Conservation (phyloP, 1,284 basidiomycete species). For the Megacollybia platyphylla region DNA sequence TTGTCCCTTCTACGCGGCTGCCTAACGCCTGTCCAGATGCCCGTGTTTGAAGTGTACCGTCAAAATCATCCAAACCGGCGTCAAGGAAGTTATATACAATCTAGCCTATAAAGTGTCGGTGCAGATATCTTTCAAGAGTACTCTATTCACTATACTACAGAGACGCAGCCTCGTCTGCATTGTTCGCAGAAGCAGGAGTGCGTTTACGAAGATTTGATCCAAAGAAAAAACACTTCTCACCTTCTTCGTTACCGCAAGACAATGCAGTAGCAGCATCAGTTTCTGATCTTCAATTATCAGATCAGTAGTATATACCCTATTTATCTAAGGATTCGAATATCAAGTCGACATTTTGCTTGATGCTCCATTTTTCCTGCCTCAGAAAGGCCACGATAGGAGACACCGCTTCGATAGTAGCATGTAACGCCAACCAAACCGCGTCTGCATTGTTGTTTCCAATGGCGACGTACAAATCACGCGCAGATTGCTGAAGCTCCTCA, state of each 20-base stretch:
- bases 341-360: constrained; percentile 33
- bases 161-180: constrained; percentile 68
- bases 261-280: background rate
- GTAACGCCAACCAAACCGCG: constrained; percentile 70
- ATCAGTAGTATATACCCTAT: background rate
- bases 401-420: constrained; percentile 35
- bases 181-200: constrained; percentile 73
- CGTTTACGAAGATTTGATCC: constrained; percentile 54
- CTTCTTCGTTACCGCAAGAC: constrained; percentile 1
- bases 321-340: constrained; percentile 21
- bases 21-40: constrained; percentile 45
- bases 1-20: constrained; percentile 1
- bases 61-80: constrained; percentile 94
- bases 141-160: constrained; percentile 21
- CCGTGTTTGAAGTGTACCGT: constrained; percentile 93
- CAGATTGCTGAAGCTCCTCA: constrained; percentile 58
- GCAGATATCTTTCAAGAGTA: background rate
- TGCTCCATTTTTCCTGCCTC: constrained; percentile 45
- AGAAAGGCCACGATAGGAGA: constrained; percentile 36
- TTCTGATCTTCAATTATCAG: background rate
- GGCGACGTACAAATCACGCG: constrained; percentile 51
- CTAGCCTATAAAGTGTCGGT: constrained; percentile 85
- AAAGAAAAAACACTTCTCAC: constrained; percentile 10
- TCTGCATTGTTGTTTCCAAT: constrained; percentile 58
- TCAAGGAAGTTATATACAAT: constrained; percentile 91